Conservation (phyloP, 371 early-diverging fungal species). For the Syncephalastrum sp. region DNA sequence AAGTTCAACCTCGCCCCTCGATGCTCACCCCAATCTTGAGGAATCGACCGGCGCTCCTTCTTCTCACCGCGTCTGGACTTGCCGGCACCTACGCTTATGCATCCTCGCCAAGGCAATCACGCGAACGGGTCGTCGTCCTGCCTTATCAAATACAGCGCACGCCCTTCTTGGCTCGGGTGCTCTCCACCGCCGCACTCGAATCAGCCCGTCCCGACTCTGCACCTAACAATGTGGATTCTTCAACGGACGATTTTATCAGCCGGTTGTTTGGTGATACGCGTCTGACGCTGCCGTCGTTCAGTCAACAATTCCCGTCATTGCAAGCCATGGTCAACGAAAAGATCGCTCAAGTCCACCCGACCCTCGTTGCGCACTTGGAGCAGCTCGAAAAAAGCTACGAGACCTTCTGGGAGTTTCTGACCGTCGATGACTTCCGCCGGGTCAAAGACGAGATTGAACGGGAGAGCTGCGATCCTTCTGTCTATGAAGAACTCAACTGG, state of each 20-base stretch:
- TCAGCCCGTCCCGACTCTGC: too few relatives aligned
- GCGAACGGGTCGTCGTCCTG: too few relatives aligned
- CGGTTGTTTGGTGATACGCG: conserved; percentile 7
- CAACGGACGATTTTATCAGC: conserved; percentile 1
- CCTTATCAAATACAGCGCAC: too few relatives aligned
- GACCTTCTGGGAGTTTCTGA: conserved; percentile 32
- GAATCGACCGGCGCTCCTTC: too few relatives aligned
- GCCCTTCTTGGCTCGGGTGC: too few relatives aligned
- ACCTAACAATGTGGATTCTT: too few relatives aligned
- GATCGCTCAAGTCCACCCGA: conserved; percentile 22
- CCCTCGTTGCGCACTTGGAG: conserved; percentile 26
- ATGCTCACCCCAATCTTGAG: too few relatives aligned
- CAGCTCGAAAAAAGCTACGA: conserved; percentile 27
- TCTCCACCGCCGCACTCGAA: too few relatives aligned
- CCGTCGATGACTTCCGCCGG: conserved; percentile 32
- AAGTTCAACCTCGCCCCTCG: too few relatives aligned
- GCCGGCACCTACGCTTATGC: too few relatives aligned
- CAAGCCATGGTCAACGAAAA: conserved; percentile 23
- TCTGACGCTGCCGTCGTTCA: not conserved
- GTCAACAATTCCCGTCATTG: not conserved
- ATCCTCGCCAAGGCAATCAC: too few relatives aligned
- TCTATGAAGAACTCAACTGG: conserved; percentile 30
- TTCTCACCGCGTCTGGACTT: too few relatives aligned
- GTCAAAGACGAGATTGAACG: conserved; percentile 27
- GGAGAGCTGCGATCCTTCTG: conserved; percentile 16